phyloP scores from a whole-genome alignment of 83 land plant species.

The Isoetes engelmannii region DNA sequence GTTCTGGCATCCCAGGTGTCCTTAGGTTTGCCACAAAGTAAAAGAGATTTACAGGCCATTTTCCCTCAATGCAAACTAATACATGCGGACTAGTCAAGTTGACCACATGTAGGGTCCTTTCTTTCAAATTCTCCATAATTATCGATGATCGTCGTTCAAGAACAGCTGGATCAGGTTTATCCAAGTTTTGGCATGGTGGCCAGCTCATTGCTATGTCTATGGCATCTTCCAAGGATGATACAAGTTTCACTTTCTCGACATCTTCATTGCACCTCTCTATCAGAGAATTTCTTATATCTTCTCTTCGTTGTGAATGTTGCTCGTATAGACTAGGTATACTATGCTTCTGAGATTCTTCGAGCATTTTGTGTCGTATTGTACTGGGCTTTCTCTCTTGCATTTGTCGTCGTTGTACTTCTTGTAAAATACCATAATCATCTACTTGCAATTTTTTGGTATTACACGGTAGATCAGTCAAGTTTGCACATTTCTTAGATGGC shows the following conservation, averaged over 20 bases:
- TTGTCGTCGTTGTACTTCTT: background rate
- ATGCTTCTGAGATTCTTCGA: no score
- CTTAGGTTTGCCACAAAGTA: constrained; percentile 35
- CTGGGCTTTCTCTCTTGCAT: background rate
- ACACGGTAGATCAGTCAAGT: constrained; percentile 7
- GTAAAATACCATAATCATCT: background rate
- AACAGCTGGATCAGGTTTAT: constrained; percentile 34
- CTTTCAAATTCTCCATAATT: constrained; percentile 25
- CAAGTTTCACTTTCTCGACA: background rate
- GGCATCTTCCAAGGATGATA: constrained; percentile 34
- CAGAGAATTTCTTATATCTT: background rate
- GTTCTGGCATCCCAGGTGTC: constrained; percentile 18
- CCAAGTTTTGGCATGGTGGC: constrained; percentile 30
- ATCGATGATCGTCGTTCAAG: constrained; percentile 22
- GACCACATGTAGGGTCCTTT: constrained; percentile 25
- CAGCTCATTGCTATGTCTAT: constrained; percentile 34
- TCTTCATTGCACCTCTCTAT: background rate
- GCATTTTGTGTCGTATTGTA: background rate
- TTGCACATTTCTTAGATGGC: background rate
- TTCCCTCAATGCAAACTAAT: constrained; percentile 36
- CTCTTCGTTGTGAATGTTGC: no score
- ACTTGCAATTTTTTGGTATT: background rate
- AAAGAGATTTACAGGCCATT: constrained; percentile 40
- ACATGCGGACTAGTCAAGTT: constrained; percentile 30
- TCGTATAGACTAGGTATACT: background rate